Conservation (phyloP, 345 rosid genomes). For the Orychophragmus violaceus region DNA sequence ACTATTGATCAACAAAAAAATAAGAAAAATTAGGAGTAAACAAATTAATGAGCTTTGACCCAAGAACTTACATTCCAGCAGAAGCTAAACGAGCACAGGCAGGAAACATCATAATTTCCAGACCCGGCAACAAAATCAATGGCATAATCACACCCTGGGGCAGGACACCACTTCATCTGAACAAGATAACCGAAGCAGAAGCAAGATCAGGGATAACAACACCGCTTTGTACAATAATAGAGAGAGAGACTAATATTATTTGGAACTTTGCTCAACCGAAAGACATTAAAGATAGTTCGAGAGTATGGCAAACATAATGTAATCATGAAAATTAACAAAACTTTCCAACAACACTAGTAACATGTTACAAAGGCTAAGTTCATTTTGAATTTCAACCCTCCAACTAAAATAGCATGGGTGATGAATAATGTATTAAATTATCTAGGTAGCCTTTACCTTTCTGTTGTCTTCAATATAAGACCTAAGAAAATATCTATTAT, state of each 20-base stretch:
- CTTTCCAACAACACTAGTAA: not conserved
- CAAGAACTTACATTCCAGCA: conserved; percentile 79
- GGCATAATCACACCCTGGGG: conserved; percentile 92
- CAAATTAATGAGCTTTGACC: not conserved
- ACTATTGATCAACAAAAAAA: not conserved
- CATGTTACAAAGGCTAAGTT: not conserved
- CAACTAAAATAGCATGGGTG: not conserved
- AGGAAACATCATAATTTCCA: conserved; percentile 73
- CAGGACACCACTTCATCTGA: conserved; percentile 99
- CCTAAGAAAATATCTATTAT: not conserved
- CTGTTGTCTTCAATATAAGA: not conserved
- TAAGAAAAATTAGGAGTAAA: not conserved
- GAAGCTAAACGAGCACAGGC: conserved; percentile 70
- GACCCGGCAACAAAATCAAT: conserved; percentile 71
- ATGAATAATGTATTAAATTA: not conserved
- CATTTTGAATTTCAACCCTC: not conserved
- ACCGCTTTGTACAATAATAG: not conserved
- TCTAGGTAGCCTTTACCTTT: conserved; percentile 29
- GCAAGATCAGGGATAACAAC: not conserved
- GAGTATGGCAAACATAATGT: not conserved
- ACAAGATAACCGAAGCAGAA: conserved; percentile 4
- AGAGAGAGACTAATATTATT: not conserved
- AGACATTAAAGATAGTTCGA: not conserved
- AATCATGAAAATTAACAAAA: not conserved
- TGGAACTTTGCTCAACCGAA: not conserved